phyloP scores from a whole-genome alignment of 139 green algal genomes.

The Raphidocelis subcapitata region DNA sequence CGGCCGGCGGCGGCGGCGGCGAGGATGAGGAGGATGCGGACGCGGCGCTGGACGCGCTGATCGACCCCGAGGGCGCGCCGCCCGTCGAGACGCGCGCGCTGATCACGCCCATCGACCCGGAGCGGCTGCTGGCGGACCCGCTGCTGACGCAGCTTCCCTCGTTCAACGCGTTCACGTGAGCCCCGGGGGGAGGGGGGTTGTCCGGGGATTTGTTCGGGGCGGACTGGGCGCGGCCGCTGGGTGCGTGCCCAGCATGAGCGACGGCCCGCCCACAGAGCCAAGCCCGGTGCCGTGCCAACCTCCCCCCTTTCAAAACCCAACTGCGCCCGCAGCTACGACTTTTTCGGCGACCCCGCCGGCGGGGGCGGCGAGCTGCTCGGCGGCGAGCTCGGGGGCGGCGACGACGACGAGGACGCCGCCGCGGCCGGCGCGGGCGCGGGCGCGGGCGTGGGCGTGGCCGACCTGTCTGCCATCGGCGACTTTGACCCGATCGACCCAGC shows the following conservation, averaged over 20 bases:
- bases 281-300: no score
- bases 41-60: conserved; percentile 8
- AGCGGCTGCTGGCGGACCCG: background rate
- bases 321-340: no score
- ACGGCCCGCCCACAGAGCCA: no score
- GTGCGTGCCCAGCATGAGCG: no score
- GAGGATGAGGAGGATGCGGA: conserved; percentile 22
- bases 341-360: conserved; percentile 17
- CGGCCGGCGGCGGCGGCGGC: background rate
- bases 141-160: conserved; percentile 5
- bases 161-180: conserved; percentile 33
- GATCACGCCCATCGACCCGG: background rate
- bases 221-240: no score
- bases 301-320: no score
- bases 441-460: background rate
- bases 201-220: no score
- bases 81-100: background rate
- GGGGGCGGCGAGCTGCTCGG: conserved; percentile 8
- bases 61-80: conserved; percentile 8
- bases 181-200: no score
- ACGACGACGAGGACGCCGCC: background rate
- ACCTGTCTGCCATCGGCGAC: conserved; percentile 25
- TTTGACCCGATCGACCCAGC: conserved; percentile 23
- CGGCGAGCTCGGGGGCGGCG: conserved; percentile 19
- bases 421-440: background rate